phyloP scores from a whole-genome alignment of 2,329 filamentous ascomycete genomes.

The Nectriaceae sp. region DNA sequence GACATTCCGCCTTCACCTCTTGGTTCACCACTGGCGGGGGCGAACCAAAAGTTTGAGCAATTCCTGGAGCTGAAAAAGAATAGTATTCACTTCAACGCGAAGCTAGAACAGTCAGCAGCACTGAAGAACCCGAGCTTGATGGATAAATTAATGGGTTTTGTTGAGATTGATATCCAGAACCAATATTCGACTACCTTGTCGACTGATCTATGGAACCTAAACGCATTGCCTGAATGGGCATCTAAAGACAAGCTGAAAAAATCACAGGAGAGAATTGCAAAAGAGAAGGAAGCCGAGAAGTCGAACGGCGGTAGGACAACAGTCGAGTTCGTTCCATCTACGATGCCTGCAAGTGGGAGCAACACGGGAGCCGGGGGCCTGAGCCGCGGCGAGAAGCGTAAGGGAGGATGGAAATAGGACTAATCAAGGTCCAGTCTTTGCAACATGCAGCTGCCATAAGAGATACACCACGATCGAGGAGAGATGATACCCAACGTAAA shows the following conservation, averaged over 20 bases:
- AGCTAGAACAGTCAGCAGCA: conserved; percentile 65
- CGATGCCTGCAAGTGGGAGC: conserved; percentile 21
- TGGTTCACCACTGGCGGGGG: conserved; percentile 52
- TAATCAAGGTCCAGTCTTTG: not conserved
- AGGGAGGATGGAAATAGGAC: conserved; percentile 35
- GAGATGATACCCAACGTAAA: not conserved
- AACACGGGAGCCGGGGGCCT: conserved; percentile 23
- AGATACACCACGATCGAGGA: not conserved
- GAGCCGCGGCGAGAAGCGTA: conserved; percentile 34
- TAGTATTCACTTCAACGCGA: conserved; percentile 76
- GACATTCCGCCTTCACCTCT: conserved; percentile 75
- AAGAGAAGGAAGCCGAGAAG: conserved; percentile 48
- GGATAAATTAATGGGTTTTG: conserved; percentile 73
- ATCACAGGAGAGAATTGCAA: conserved; percentile 47
- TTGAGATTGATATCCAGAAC: conserved; percentile 47
- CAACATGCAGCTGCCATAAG: conserved; percentile 8
- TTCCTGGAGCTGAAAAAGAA: conserved; percentile 78
- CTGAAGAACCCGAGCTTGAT: conserved; percentile 72
- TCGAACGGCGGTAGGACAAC: conserved; percentile 40
- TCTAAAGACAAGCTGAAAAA: conserved; percentile 52
- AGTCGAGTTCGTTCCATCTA: conserved; percentile 52
- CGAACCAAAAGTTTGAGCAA: conserved; percentile 69
- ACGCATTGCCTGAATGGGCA: conserved; percentile 56
- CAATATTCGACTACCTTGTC: conserved; percentile 68
- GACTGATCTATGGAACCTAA: conserved; percentile 59